phyloP scores from a whole-genome alignment of 2,329 filamentous ascomycete genomes.

The Leptographium wingfieldii region DNA sequence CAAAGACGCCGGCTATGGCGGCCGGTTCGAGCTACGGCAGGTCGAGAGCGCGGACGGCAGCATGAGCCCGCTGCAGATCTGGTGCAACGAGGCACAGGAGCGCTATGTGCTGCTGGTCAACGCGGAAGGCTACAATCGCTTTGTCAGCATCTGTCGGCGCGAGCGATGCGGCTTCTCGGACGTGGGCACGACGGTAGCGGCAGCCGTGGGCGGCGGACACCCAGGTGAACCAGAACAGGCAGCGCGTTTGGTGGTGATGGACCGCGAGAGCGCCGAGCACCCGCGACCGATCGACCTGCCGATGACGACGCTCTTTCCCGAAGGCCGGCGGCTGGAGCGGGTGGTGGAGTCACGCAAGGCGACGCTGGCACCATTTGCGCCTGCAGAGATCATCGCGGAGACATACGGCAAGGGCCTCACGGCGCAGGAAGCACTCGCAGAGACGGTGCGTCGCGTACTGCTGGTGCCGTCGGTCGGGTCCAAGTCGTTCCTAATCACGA shows the following conservation, averaged over 20 bases:
- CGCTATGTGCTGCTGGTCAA: slow-evolving; percentile 88
- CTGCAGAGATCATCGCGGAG: slow-evolving; percentile 49
- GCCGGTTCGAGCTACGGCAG: slow-evolving; percentile 86
- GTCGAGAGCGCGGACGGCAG: slow-evolving; percentile 80
- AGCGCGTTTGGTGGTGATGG: slow-evolving; percentile 65
- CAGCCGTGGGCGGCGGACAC: too few species aligned
- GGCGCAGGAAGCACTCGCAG: slow-evolving; percentile 38
- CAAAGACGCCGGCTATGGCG: slow-evolving; percentile 82
- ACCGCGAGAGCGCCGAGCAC: slow-evolving; percentile 62
- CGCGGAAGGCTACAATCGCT: slow-evolving; percentile 66
- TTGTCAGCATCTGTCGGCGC: slow-evolving; percentile 52
- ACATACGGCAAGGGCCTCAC: slow-evolving; percentile 42
- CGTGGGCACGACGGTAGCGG: slow-evolving; percentile 58
- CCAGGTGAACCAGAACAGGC: slow-evolving; percentile 41
- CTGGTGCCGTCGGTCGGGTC: slow-evolving; percentile 84
- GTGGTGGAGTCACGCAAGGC: slow-evolving; percentile 59
- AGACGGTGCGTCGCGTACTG: slow-evolving; percentile 72
- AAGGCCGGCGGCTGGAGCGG: slow-evolving; percentile 68
- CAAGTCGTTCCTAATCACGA: slow-evolving; percentile 94
- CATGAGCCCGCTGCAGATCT: slow-evolving; percentile 94
- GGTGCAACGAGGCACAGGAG: slow-evolving; percentile 96
- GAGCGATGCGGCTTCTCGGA: slow-evolving; percentile 90
- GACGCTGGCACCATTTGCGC: slow-evolving; percentile 60
- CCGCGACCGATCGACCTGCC: slow-evolving; percentile 78
- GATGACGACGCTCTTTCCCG: slow-evolving; percentile 79